Conservation (phyloP, 441 rosid genomes). For the Erysimum cheiri region DNA sequence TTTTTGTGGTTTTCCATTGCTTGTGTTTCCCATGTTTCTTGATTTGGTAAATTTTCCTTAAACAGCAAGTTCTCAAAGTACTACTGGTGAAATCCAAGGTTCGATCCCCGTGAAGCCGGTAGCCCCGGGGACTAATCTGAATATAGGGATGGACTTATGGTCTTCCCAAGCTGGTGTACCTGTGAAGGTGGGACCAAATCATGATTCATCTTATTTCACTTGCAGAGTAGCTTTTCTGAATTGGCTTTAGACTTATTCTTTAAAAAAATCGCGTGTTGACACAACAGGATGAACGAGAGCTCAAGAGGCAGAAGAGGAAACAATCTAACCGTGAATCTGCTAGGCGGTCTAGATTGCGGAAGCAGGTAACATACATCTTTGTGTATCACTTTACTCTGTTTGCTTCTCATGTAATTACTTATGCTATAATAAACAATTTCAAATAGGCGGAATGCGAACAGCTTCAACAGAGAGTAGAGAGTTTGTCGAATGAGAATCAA, state of each 20-base stretch:
- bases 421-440: not conserved
- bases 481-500: conserved; percentile 64
- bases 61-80: conserved; percentile 72
- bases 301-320: conserved; percentile 78
- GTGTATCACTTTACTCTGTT: not conserved
- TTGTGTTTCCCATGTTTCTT: conserved; percentile 17
- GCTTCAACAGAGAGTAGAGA: conserved; percentile 79
- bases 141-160: conserved; percentile 82
- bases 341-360: conserved; percentile 76
- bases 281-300: conserved; percentile 71
- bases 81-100: conserved; percentile 45
- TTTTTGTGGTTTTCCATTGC: not conserved
- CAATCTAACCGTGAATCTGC: conserved; percentile 84
- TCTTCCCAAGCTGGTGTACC: conserved; percentile 68
- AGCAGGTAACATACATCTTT: conserved; percentile 57
- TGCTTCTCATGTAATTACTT: conserved; percentile 19
- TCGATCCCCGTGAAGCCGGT: conserved; percentile 73
- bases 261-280: conserved; percentile 2
- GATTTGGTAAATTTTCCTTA: conserved; percentile 30
- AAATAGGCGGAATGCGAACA: conserved; percentile 93
- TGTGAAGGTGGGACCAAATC: conserved; percentile 60
- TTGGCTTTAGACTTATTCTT: not conserved
- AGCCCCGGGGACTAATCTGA: conserved; percentile 75
- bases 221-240: conserved; percentile 10
- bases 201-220: conserved; percentile 35